Conservation (phyloP, 495 filamentous ascomycete species). For the Penicillium fimorum region DNA sequence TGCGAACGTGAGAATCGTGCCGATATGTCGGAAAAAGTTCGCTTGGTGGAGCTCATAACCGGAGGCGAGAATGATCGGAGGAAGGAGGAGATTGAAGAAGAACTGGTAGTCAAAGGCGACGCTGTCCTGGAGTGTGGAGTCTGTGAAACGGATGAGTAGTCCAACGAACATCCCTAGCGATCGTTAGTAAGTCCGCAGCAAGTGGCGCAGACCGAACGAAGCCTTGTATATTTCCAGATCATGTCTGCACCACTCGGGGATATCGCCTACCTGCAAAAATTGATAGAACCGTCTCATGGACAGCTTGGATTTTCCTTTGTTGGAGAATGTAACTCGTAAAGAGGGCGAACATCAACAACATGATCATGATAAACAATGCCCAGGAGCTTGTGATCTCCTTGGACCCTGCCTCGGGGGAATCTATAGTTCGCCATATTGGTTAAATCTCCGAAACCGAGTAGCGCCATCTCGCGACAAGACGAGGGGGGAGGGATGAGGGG, state of each 20-base stretch:
- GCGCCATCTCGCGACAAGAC: not conserved
- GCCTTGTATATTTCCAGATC: not conserved
- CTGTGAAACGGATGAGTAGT: slow-evolving; percentile 77
- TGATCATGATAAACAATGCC: slow-evolving; percentile 94
- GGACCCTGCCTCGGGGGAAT: slow-evolving; percentile 62
- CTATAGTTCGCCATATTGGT: slow-evolving; percentile 28
- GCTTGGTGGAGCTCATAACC: slow-evolving; percentile 97
- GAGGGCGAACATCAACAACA: slow-evolving; percentile 86
- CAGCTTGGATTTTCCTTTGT: slow-evolving; percentile 90
- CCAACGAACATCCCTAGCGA: slow-evolving; percentile 88
- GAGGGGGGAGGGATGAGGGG: slow-evolving; percentile 4
- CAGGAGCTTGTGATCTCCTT: slow-evolving; percentile 94
- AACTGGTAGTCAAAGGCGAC: slow-evolving; percentile 98
- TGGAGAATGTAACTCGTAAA: slow-evolving; percentile 97
- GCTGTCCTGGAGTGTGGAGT: slow-evolving; percentile 76
- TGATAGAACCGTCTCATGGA: slow-evolving; percentile 96
- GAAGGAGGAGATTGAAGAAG: slow-evolving; percentile 97
- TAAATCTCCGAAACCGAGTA: slow-evolving; percentile 15
- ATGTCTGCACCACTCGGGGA: not conserved
- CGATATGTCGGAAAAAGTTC: slow-evolving; percentile 98
- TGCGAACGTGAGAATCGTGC: slow-evolving; percentile 96
- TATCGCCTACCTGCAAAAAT: slow-evolving; percentile 86
- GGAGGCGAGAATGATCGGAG: slow-evolving; percentile 94
- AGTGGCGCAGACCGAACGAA: not conserved
- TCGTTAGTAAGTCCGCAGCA: not conserved